Base-by-base conservation (phyloP, 257 asterid species). In the Schizonepeta tenuifolia region DNA sequence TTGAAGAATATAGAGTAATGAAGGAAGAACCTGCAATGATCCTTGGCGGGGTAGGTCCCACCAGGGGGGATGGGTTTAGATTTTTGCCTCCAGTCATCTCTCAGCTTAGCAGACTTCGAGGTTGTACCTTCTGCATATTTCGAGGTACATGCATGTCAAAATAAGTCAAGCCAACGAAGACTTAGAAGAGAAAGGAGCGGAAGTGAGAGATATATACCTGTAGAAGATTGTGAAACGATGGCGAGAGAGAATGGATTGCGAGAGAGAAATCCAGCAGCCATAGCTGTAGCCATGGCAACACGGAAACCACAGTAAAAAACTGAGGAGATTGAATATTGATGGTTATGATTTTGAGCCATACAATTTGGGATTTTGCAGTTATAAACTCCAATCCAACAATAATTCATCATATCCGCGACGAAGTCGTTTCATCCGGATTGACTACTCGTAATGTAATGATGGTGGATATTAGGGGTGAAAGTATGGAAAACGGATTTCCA, bases 11-110 rank as follows among this genome's bases (percentile, higher is more conserved):
- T 26, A 28, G 50, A 44, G 31, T 21, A 17, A 4, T 22, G 40
- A 44, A 73, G 12, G 47, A 69, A 58, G 58, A 49, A 94, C 97
- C 99, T 95, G 99, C 96, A 95, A 50, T 92, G 96, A 40, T 95
- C 98, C 86, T 90, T 92, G 28, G 98, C 99, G 5, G 99, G 99
- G 80, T 95, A 95, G 71, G 93, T 87, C 9, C 98, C 99, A 73
- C 98, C 99, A 35, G 98, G 92, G 70, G 97, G 94, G 22, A 95
- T 87, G 65, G 98, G 96, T 74, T 71, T 85, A 49, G 98, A 92
- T 78, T 83, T 87, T 69, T 86, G 83, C 89, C 98, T 85, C 99
- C 99, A 95, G 65, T 95, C 96, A 24, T 87, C 97, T 82, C 98
- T 87, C 63, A 86, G 69, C 70, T 95, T 91, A 83, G 79, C 86